Conservation (phyloP, 169 alveolate species). For the Haemoproteus tartakovskyi region DNA sequence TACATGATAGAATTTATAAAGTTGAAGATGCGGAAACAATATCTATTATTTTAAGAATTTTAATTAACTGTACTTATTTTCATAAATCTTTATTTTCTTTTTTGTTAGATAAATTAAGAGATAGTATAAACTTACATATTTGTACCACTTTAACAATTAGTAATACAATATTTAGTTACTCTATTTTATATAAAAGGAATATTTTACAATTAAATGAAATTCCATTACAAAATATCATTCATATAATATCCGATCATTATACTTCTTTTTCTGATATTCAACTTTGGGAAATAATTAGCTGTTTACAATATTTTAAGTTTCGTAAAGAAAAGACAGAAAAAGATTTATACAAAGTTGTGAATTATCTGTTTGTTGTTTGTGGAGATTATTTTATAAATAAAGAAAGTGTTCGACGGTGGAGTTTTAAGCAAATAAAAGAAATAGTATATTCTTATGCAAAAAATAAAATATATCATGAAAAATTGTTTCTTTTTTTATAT, state of each 20-base stretch:
- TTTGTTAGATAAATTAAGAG: slow-evolving; percentile 16
- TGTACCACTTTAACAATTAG: slow-evolving; percentile 35
- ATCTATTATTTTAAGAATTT: slow-evolving; percentile 21
- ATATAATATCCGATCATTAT: slow-evolving; percentile 4
- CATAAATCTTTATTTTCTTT: background rate
- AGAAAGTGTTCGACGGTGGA: background rate
- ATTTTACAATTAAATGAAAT: background rate
- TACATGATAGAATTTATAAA: slow-evolving; percentile 8
- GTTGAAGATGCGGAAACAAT: slow-evolving; percentile 24
- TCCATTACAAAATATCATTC: slow-evolving; percentile 6
- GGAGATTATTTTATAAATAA: slow-evolving; percentile 15
- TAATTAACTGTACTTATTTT: slow-evolving; percentile 6
- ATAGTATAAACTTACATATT: slow-evolving; percentile 6
- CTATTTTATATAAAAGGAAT: slow-evolving; percentile 8
- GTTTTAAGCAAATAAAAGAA: background rate
- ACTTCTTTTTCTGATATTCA: slow-evolving; percentile 7
- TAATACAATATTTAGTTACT: slow-evolving; percentile 19
- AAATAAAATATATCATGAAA: slow-evolving; percentile 40
- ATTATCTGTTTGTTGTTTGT: background rate
- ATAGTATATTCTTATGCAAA: slow-evolving; percentile 28
- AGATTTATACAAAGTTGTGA: background rate
- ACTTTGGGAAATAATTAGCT: slow-evolving; percentile 13
- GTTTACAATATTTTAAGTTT: background rate
- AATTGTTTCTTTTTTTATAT: slow-evolving; percentile 5
- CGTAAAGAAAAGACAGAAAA: background rate